These are phyloP conservation scores for Dipteronia sinensis DNA, from an alignment of 345 rosid species.

Conservation along the genomic window DNA sequence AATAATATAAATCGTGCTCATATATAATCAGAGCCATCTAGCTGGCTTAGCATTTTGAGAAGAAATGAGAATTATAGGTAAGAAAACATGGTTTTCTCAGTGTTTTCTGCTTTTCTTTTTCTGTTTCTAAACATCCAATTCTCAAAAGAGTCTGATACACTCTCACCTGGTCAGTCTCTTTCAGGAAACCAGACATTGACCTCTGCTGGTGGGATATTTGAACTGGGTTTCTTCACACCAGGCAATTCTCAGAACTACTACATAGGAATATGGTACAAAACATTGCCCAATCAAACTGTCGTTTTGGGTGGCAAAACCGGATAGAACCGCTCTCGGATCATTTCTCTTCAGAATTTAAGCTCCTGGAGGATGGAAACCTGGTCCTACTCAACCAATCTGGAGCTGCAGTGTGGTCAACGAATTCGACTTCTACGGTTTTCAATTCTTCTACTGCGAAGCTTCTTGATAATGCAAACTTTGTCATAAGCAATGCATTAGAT, in stretches of 20 bases:
- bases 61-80: not conserved
- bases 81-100: conserved; percentile 1
- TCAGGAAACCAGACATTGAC: conserved; percentile 28
- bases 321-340: conserved; percentile 16
- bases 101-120: not conserved
- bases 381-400: conserved; percentile 23
- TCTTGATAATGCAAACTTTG: conserved; percentile 29
- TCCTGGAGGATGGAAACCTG: conserved; percentile 25
- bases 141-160: conserved; percentile 3
- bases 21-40: not conserved
- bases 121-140: not conserved
- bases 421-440: not conserved
- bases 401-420: conserved; percentile 25
- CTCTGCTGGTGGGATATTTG: conserved; percentile 16
- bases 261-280: conserved; percentile 35
- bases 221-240: conserved; percentile 36
- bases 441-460: conserved; percentile 25
- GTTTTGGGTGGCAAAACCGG: conserved; percentile 41
- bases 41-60: not conserved
- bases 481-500: conserved; percentile 14
- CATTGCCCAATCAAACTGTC: conserved; percentile 1
- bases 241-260: conserved; percentile 26
- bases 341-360: conserved; percentile 12
- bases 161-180: conserved; percentile 3
- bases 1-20: not conserved